Evolutionary conservation across 2,329 filamentous ascomycete genomes (phyloP), one percentile per base, ranked within the genome.

Genomic region (Ceratocystis ficicola): DNA sequence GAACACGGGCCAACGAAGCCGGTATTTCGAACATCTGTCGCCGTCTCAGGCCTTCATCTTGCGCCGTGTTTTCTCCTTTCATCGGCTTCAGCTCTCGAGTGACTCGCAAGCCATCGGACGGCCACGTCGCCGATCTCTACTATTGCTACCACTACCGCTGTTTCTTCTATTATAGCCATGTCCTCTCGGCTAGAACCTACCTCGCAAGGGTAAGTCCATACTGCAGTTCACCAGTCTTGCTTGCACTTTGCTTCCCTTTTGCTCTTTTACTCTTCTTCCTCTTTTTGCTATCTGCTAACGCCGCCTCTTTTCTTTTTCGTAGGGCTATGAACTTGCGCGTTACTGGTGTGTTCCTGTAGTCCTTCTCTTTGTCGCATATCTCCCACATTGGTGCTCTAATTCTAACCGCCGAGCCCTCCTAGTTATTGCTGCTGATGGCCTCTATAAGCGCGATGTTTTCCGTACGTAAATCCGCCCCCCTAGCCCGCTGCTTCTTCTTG

Each of bases 401-500:
- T 44, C 46, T 65, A 65, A 65, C 52, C 20, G 20, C 20, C 48
- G 20, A 10, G 48, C 72, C 82, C 46, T 74, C 67, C 62, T n/a
- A 97, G 94, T 99, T 79, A 96, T 99, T 80, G 94, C 94, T 72
- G 94, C 94, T 72, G 94, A 99, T 82, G 94, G 94, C 68, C 82
- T 99, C 70, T 97, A 96, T 82, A 99, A 97, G 81, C 87, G 94
- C 78, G 94, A 99, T 89, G 92, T 99, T 69, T 97, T 99, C 78
- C 85, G 94, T 97, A 87, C 72, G 90, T 85, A 67, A 59, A 12
- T 36, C 22, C 1, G 2, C 8, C 7, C 36, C 36, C 36, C 36
- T 36, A 36, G 32, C 32, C 10, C 32, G 12, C 32, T 36, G 10
- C 32, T 36, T 36, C 32, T 36, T 36, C 10, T 36, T 36, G 32